These are phyloP conservation scores for Rhytidiadelphus loreus DNA, from an alignment of 225 moss, liverwort and hornwort species.

Conservation along the genomic window DNA sequence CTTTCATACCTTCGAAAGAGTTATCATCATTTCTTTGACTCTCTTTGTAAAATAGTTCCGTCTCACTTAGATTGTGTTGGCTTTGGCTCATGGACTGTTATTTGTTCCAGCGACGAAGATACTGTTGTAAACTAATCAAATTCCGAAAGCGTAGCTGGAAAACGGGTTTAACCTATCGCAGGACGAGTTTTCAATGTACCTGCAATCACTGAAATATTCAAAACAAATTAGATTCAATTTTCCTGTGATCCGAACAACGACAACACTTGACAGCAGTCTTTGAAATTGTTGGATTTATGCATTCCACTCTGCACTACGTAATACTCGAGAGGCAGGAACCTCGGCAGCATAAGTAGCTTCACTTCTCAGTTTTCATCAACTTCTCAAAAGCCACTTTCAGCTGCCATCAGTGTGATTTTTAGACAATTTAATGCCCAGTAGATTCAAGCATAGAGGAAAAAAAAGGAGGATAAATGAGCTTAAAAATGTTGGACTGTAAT, in stretches of 20 bases:
- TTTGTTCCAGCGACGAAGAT: not conserved
- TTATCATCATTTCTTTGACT: slow-evolving; percentile 60
- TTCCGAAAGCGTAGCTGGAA: not conserved
- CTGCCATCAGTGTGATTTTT: too few species aligned
- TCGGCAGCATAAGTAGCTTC: not conserved
- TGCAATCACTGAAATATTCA: too few species aligned
- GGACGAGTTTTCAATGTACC: not conserved
- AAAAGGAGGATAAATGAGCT: too few species aligned
- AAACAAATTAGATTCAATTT: not conserved
- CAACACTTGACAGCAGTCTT: not conserved
- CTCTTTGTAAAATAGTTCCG: not conserved
- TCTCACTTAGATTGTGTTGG: not conserved
- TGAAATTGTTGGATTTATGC: not conserved
- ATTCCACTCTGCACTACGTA: not conserved
- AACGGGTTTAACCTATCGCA: not conserved
- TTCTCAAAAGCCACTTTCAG: too few species aligned
- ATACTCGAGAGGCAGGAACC: not conserved
- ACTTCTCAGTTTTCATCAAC: too few species aligned
- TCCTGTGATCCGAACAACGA: not conserved
- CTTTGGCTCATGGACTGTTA: not conserved
- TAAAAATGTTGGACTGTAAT: too few species aligned
- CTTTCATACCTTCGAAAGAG: slow-evolving; percentile 86
- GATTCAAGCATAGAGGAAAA: too few species aligned
- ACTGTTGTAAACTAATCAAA: not conserved
- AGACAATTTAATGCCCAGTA: too few species aligned